These are phyloP conservation scores for Mycena filopes DNA, from an alignment of 768 basidiomycete genomes.

Conservation along the genomic window DNA sequence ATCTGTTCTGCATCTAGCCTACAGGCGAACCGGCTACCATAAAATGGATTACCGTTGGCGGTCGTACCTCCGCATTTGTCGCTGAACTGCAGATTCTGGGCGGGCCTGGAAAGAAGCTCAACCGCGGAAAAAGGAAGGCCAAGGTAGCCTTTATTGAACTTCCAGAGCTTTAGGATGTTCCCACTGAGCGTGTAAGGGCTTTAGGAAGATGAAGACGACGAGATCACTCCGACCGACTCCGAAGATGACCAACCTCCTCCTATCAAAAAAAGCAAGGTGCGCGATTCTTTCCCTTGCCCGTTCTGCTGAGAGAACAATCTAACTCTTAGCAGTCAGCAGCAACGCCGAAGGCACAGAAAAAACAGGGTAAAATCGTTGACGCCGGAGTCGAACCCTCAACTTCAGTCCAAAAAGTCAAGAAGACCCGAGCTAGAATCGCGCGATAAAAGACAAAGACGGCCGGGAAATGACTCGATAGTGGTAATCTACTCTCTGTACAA, in stretches of 20 bases:
- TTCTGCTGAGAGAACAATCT: constrained; percentile 19
- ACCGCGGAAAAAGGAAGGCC: constrained; percentile 30
- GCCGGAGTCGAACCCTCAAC: constrained; percentile 13
- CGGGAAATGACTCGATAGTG: constrained; percentile 17
- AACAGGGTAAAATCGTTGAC: constrained; percentile 7
- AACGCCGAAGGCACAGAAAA: constrained; percentile 25
- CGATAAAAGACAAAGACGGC: constrained; percentile 10
- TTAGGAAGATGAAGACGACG: constrained; percentile 30
- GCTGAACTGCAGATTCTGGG: constrained; percentile 63
- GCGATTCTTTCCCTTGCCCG: not conserved
- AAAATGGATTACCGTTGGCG: constrained; percentile 79
- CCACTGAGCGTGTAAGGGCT: constrained; percentile 13
- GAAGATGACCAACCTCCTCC: constrained; percentile 25
- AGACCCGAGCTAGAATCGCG: constrained; percentile 28
- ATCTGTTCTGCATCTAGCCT: constrained; percentile 53
- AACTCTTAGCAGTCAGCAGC: constrained; percentile 20
- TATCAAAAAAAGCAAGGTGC: constrained; percentile 21
- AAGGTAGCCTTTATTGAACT: constrained; percentile 19
- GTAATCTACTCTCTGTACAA: constrained; percentile 39
- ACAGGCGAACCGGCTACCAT: constrained; percentile 78
- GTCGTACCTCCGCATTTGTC: constrained; percentile 81
- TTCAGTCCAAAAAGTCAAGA: constrained; percentile 9
- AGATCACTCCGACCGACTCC: constrained; percentile 38
- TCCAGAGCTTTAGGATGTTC: constrained; percentile 11
- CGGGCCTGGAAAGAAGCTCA: constrained; percentile 27